A percentile compares a stretch with the other conserved stretches of the same genome.
These are phyloP conservation scores for Cladophialophora carrionii DNA, from an alignment of 2,329 filamentous ascomycete species.

Conservation along the genomic window DNA sequence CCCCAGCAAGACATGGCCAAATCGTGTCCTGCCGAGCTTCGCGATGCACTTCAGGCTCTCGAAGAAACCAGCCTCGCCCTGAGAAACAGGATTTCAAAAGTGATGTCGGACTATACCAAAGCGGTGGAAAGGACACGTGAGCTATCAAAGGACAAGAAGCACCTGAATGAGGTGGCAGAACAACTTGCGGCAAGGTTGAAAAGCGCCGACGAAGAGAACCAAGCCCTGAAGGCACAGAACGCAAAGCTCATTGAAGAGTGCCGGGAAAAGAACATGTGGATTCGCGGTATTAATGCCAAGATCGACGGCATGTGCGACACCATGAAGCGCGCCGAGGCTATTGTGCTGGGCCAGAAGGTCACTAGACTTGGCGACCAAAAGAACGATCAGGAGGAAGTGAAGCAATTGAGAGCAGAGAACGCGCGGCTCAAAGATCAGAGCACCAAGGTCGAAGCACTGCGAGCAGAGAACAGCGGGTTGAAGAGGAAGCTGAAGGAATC, in stretches of 20 bases:
- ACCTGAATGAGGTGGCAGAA: neutral
- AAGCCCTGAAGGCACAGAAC: neutral
- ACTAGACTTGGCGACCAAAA: neutral
- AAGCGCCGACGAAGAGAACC: neutral
- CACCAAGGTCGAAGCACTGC: neutral
- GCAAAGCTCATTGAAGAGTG: neutral
- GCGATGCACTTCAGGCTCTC: neutral
- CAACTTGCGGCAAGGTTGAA: neutral
- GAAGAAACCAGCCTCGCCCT: neutral
- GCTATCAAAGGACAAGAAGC: neutral
- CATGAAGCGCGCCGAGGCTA: neutral
- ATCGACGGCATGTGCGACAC: neutral
- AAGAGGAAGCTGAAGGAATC: neutral
- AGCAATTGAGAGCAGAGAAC: neutral
- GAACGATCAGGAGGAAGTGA: constrained; percentile 4
- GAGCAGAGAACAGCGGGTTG: neutral
- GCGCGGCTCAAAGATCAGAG: neutral
- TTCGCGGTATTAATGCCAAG: neutral
- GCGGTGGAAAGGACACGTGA: neutral
- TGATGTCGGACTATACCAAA: neutral
- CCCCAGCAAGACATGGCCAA: neutral
- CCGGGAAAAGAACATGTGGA: neutral
- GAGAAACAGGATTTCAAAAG: neutral
- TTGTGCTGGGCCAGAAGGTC: neutral
- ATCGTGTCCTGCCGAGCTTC: neutral